phyloP scores from a whole-genome alignment of 257 asterid species.

The Handroanthus guayacan region DNA sequence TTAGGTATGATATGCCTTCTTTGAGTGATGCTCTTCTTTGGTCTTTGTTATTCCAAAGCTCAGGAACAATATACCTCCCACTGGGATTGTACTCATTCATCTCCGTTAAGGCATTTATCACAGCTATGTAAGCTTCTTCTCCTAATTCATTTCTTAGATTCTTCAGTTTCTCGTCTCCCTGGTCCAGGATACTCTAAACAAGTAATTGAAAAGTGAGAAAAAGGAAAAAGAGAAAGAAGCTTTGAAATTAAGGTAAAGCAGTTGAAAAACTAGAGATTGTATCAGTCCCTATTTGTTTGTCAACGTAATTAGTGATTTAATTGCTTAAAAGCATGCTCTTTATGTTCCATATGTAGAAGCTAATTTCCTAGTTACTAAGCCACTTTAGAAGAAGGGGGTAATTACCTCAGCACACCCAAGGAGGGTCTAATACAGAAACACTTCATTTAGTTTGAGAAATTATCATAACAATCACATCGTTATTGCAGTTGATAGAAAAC shows the following conservation, averaged over 20 bases:
- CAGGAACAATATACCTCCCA: conserved; percentile 63
- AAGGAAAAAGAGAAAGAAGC: neutral
- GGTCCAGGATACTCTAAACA: conserved; percentile 53
- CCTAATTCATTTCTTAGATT: conserved; percentile 52
- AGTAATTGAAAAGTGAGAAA: neutral
- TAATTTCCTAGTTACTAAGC: neutral
- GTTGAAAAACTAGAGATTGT: neutral
- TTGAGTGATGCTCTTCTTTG: conserved; percentile 59
- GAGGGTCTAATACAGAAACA: too few relatives aligned
- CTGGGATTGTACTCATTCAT: conserved; percentile 66
- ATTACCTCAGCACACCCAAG: too few relatives aligned
- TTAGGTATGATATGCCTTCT: conserved; percentile 55
- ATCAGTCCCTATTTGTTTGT: neutral
- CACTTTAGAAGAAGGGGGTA: too few relatives aligned
- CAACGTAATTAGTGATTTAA: neutral
- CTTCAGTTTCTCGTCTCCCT: conserved; percentile 57
- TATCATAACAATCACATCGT: too few relatives aligned
- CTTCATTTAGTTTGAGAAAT: too few relatives aligned
- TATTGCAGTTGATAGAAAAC: too few relatives aligned
- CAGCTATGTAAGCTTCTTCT: conserved; percentile 61
- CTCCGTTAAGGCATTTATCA: conserved; percentile 58
- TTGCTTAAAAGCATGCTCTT: neutral
- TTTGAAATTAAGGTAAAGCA: neutral
- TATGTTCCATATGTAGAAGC: neutral
- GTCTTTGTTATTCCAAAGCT: conserved; percentile 66